A percentile compares a stretch with the other conserved stretches of the same genome.
phyloP scores from a whole-genome alignment of 2,329 filamentous ascomycete genomes.

The Dactylonectria macrodidyma region DNA sequence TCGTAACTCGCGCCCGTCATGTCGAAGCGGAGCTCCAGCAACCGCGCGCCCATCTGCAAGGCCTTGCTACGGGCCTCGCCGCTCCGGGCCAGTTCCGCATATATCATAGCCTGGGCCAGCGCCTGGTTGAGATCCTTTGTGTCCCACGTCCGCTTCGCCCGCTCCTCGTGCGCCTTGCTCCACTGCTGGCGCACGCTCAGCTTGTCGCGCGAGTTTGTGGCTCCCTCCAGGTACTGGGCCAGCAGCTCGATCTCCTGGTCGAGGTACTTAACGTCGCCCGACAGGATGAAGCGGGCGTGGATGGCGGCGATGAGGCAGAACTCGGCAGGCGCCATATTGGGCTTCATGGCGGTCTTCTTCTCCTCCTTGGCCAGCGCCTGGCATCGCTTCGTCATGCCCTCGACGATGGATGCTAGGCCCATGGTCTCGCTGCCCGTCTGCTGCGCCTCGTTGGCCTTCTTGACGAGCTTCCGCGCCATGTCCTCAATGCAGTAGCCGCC shows the following conservation, averaged over 20 bases:
- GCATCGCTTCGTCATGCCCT: background rate
- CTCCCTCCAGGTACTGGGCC: background rate
- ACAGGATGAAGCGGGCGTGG: background rate
- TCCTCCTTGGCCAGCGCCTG: background rate
- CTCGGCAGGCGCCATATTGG: background rate
- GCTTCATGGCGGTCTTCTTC: background rate
- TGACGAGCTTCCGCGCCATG: background rate
- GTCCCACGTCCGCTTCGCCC: background rate
- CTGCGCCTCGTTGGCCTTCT: background rate
- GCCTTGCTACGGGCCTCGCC: too few species aligned
- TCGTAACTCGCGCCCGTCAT: too few species aligned
- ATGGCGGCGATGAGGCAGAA: background rate
- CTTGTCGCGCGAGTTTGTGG: background rate
- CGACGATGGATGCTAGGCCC: background rate
- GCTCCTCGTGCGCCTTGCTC: background rate
- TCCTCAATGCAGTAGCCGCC: background rate
- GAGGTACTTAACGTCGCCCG: background rate
- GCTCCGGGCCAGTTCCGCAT: too few species aligned
- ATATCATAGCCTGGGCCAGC: too few species aligned
- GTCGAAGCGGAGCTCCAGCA: too few species aligned
- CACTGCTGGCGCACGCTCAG: background rate
- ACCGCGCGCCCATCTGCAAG: too few species aligned
- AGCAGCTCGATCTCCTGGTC: background rate
- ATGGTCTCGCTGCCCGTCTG: background rate
- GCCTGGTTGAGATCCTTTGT: too few species aligned